Percentiles rank a stretch among this genome's conserved stretches.
Evolutionary conservation across 208 protist genomes (phyloP).

Genomic region (Trichomonas gallinae): DNA sequence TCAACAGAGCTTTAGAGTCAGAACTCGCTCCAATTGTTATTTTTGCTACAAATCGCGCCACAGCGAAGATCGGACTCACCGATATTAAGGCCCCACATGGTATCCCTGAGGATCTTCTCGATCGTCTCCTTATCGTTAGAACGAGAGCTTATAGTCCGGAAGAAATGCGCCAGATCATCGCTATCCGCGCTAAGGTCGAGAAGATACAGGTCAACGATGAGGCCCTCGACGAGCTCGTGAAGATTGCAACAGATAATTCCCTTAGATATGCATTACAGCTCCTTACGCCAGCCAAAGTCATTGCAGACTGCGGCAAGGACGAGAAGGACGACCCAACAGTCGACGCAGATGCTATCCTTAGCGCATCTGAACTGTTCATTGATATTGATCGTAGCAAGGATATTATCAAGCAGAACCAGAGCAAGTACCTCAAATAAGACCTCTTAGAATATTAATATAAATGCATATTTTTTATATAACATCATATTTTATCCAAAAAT

Average conservation of each 20-base stretch:
- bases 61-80: slow-evolving; percentile 52
- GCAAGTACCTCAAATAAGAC: not conserved
- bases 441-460: too few species aligned
- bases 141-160: slow-evolving; percentile 81
- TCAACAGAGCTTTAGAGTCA: slow-evolving; percentile 98
- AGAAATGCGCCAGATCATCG: slow-evolving; percentile 71
- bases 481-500: too few species aligned
- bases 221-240: slow-evolving; percentile 63
- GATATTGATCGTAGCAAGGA: not conserved
- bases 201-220: slow-evolving; percentile 70
- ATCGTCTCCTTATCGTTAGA: slow-evolving; percentile 94
- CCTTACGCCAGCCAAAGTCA: slow-evolving; percentile 65
- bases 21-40: slow-evolving; percentile 97
- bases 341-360: not conserved
- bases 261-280: slow-evolving; percentile 90
- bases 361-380: not conserved
- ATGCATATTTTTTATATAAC: too few species aligned
- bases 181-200: slow-evolving; percentile 51
- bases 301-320: not conserved
- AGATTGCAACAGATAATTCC: slow-evolving; percentile 71
- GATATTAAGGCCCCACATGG: slow-evolving; percentile 47
- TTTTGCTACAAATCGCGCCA: slow-evolving; percentile 98
- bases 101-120: slow-evolving; percentile 96
- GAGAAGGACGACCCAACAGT: not conserved
- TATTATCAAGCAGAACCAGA: not conserved